Evolutionary conservation across 2,329 filamentous ascomycete species (phyloP), one percentile per base, ranked within the genome.

Genomic region (Aspergillus ochraceoroseus): DNA sequence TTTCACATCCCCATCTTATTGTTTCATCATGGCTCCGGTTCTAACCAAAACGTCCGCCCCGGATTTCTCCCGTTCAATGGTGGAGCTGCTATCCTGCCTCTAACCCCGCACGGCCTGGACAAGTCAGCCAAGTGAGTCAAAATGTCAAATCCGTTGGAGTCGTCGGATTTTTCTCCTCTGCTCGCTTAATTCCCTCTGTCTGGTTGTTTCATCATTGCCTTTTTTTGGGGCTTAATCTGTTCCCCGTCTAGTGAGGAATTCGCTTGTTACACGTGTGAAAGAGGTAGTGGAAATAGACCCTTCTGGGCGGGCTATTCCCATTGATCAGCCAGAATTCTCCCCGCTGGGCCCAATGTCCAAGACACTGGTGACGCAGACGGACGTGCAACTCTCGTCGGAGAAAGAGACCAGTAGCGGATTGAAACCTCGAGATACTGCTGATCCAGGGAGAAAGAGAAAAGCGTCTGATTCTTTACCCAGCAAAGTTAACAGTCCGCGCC

Each of bases 401-500:
- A 22, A 39, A 23, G 36, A 32, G 7, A 29, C 25, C 14, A 19
- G 39, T 8, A 13, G 31, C 11, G 33, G 44, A 11, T 30, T 22
- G 13, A 23, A 28, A 15, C 14, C 28, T 5, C 38, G 25, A 7
- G 29, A 29, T n/a, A n/a, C 30, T 8, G 20, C 27, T 26, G 38
- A 32, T 25, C 31, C 31, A 22, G 44, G 46, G 13, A 56, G 51
- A 18, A 64, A 63, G 43, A 59, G 61, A 37, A 64, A 64, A 38
- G 33, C 55, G 4, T 57, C 53, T 2, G 53, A 55, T 14, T 40
- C 47, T 13, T 28, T 40, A 7, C 25, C 46, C 6, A 52, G 39
- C 34, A 55, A 56, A 25, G 34, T 47, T 19, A 47, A 46, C 27
- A 43, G 41, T 22, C 46, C 48, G 13, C 60, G 62, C 4, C 61